A percentile compares a stretch with the other conserved stretches of the same genome.
phyloP scores from a whole-genome alignment of 345 rosid genomes.

The Kernera saxatilis region DNA sequence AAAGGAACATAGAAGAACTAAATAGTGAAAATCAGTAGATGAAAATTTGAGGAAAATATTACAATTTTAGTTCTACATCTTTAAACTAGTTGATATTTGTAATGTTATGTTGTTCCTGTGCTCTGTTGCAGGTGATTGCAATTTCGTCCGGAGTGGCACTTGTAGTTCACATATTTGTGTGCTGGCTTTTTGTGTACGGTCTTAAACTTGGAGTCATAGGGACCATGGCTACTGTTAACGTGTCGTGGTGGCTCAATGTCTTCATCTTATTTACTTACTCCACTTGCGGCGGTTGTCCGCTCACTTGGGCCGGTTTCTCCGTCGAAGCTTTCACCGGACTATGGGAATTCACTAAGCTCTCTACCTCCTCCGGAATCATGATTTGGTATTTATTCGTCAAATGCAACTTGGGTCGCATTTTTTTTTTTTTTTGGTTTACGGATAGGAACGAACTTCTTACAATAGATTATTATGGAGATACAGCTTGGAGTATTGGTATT shows the following conservation, averaged over 20 bases:
- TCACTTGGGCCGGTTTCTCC: conserved; percentile 82
- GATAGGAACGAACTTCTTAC: background rate
- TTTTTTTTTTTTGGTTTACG: background rate
- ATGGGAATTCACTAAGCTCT: conserved; percentile 70
- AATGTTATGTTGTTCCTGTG: background rate
- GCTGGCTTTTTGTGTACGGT: conserved; percentile 61
- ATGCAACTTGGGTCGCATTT: background rate
- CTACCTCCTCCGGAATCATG: conserved; percentile 80
- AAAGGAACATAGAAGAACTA: too few relatives aligned
- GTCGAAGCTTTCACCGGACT: conserved; percentile 66
- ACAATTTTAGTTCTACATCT: too few relatives aligned
- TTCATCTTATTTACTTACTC: conserved; percentile 38
- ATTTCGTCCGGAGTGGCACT: conserved; percentile 44
- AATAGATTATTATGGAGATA: background rate
- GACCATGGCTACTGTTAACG: conserved; percentile 41
- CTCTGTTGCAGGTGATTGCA: conserved; percentile 39
- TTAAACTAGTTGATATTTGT: too few relatives aligned
- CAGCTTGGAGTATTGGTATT: conserved; percentile 53
- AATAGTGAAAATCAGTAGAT: too few relatives aligned
- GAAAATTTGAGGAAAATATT: too few relatives aligned
- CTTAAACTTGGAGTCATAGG: conserved; percentile 61
- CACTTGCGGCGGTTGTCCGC: conserved; percentile 13
- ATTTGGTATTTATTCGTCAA: conserved; percentile 42
- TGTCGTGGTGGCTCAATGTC: conserved; percentile 71
- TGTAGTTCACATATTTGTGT: conserved; percentile 44